Conservation (phyloP, 2,329 filamentous ascomycete genomes). For the Ceratocystis variospora region DNA sequence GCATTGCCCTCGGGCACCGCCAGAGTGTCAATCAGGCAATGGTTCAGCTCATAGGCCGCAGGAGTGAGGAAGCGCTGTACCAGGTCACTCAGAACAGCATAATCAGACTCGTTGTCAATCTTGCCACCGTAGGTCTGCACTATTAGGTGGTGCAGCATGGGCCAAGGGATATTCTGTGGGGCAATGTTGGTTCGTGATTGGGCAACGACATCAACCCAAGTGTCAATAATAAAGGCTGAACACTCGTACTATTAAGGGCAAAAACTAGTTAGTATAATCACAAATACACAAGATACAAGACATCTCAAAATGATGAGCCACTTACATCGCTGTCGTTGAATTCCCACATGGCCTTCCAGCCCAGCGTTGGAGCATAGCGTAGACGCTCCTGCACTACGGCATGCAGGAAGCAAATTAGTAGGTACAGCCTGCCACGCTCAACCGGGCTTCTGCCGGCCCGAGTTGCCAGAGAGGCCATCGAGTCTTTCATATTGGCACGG, state of each 20-base stretch:
- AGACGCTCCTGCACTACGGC: conserved; percentile 91
- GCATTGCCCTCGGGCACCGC: conserved; percentile 67
- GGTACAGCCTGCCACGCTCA: conserved; percentile 77
- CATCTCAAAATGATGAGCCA: conserved; percentile 23
- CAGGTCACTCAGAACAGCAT: conserved; percentile 55
- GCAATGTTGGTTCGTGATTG: conserved; percentile 83
- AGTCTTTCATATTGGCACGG: conserved; percentile 97
- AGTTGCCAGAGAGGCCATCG: conserved; percentile 66
- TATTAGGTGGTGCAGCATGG: conserved; percentile 80
- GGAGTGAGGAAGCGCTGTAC: conserved; percentile 71
- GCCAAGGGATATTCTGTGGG: conserved; percentile 88
- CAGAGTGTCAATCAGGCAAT: conserved; percentile 70
- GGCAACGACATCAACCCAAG: conserved; percentile 75
- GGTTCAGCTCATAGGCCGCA: conserved; percentile 79
- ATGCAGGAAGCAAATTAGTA: conserved; percentile 86
- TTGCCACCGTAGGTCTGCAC: conserved; percentile 96
- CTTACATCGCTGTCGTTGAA: conserved; percentile 98
- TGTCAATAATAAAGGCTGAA: conserved; percentile 87
- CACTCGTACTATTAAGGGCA: conserved; percentile 62
- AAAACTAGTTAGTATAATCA: background rate
- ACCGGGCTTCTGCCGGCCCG: conserved; percentile 70
- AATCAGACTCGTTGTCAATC: conserved; percentile 83
- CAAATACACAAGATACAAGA: background rate
- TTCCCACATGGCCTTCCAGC: conserved; percentile 99
- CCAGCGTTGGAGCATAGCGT: conserved; percentile 81